Conservation (phyloP, 2,329 filamentous ascomycete species). For the Ceratocystis variospora region DNA sequence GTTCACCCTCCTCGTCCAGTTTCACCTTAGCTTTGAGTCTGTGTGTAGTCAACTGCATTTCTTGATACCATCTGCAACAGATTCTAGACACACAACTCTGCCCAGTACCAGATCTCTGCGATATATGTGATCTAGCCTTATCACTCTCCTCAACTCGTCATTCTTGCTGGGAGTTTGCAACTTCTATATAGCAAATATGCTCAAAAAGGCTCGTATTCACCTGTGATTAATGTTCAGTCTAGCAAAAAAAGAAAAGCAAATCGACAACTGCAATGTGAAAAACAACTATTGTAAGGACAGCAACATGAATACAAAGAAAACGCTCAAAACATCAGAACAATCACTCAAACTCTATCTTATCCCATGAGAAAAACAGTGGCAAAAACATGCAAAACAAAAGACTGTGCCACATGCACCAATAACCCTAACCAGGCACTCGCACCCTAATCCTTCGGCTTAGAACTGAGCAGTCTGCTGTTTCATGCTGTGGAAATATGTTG, state of each 20-base stretch:
- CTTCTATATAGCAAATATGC: not conserved
- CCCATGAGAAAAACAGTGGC: conserved; percentile 6
- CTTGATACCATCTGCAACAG: conserved; percentile 2
- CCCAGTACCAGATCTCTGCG: not conserved
- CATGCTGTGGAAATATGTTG: conserved; percentile 36
- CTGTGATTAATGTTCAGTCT: not conserved
- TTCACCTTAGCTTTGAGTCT: not conserved
- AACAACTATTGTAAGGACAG: not conserved
- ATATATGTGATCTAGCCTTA: not conserved
- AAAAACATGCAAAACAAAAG: not conserved
- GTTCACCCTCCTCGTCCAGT: not conserved
- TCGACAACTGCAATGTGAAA: not conserved
- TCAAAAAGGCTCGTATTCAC: not conserved
- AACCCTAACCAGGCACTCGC: not conserved
- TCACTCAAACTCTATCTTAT: conserved; percentile 2
- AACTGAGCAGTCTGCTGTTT: conserved; percentile 26
- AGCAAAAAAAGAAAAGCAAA: not conserved
- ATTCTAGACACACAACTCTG: not conserved
- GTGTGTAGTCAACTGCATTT: not conserved
- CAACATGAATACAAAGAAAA: not conserved
- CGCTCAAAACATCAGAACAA: conserved; percentile 1
- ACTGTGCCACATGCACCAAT: not conserved
- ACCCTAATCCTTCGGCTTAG: not conserved
- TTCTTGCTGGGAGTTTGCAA: not conserved
- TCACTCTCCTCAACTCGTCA: not conserved